phyloP scores from a whole-genome alignment of 2,329 filamentous ascomycete genomes.

The Penicillium concentricum region DNA sequence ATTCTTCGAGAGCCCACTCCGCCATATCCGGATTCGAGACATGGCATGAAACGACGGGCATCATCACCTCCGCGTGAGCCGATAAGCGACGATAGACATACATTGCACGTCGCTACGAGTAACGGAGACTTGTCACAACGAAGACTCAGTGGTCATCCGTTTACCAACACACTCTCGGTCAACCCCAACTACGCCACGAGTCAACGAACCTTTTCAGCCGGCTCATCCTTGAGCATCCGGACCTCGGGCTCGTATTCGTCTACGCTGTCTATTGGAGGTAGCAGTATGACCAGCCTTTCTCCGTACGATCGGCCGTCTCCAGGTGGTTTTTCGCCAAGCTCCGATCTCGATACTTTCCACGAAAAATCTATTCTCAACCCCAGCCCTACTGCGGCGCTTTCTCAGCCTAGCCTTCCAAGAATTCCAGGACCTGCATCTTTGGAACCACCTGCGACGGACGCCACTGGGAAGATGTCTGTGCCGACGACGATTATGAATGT shows the following conservation, averaged over 20 bases:
- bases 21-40: slow-evolving; percentile 44
- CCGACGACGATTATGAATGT: slow-evolving; percentile 32
- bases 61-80: slow-evolving; percentile 62
- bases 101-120: slow-evolving; percentile 36
- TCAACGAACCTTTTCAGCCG: slow-evolving; percentile 64
- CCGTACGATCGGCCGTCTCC: slow-evolving; percentile 63
- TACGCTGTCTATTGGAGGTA: slow-evolving; percentile 59
- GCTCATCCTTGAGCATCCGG: slow-evolving; percentile 60
- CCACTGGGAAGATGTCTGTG: slow-evolving; percentile 51
- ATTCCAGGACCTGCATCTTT: slow-evolving; percentile 36
- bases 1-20: slow-evolving; percentile 41
- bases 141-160: slow-evolving; percentile 54
- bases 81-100: slow-evolving; percentile 35
- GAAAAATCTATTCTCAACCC: slow-evolving; percentile 52
- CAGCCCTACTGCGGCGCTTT: slow-evolving; percentile 47
- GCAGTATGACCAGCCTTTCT: slow-evolving; percentile 64
- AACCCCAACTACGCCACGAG: slow-evolving; percentile 55
- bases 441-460: slow-evolving; percentile 41
- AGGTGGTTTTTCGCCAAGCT: slow-evolving; percentile 57
- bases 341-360: slow-evolving; percentile 54
- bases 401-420: slow-evolving; percentile 38
- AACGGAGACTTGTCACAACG: slow-evolving; percentile 56
- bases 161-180: slow-evolving; percentile 55
- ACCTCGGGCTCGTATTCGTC: slow-evolving; percentile 62
- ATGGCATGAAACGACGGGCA: slow-evolving; percentile 63